Base-by-base conservation (phyloP, 2,329 filamentous ascomycete species). In the Scedosporium aurantiacum region DNA sequence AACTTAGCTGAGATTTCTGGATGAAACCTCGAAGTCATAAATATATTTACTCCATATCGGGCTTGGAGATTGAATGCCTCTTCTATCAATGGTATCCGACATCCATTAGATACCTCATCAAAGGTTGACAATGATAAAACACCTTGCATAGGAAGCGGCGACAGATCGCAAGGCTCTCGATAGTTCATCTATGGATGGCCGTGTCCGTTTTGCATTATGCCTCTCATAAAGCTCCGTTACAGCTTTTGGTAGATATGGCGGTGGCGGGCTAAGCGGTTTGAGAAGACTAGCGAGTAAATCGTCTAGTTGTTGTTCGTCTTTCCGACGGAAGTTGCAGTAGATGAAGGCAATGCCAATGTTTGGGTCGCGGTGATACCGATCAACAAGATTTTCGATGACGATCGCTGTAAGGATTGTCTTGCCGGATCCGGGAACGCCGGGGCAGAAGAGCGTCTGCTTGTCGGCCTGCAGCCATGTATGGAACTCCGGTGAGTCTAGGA, bases 391-490 rank as follows among this genome's bases (percentile, higher is more conserved):
- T 0, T 68, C 63, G 2, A 67, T 18, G 0, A 68, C 60, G 3
- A 67, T 63, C 0, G 68, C 65, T 0, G 64, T 62, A 21, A 68
- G 41, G 1, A 68, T 63, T 0, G 67, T 68, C 45, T 81, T 82
- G 3, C 78, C 78, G 0, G 60, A 58, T 1, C 64, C 65, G 1
- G 65, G 64, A n/a, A 66, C 65, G 1, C 75, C 74, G 3, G 68
- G 70, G 63, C 73, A 79, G 62, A 76, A 76, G 0, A 80, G 57
- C 0, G 67, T 74, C 21, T 68, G 60, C 2, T 64, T 66, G 1
- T 61, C 43, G 0, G 57, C 45, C 1, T 62, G 43, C 0, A 69
- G 0, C 74, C 72, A 77, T 1, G 41, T 27, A n/a, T 62, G 41
- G 63, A 69, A 76, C 23, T 73, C 65, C 0, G 6, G 5, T 0